Evolutionary conservation across 2,329 filamentous ascomycete genomes (phyloP).

Genomic region (Plectosphaerella sp.): DNA sequence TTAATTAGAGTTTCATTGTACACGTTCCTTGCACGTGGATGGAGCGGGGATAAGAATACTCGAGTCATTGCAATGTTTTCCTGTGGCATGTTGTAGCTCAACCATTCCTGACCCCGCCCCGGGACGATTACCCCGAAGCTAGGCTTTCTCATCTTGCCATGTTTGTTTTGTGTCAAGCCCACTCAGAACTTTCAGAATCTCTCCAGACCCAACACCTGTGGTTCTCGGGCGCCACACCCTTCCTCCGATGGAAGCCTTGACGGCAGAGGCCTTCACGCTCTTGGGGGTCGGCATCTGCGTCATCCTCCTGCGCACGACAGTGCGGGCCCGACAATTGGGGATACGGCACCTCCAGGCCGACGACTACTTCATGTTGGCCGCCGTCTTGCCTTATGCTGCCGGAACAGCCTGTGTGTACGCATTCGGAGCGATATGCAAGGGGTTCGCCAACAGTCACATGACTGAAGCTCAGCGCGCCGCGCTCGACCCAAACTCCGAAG

Average conservation of each 20-base stretch:
- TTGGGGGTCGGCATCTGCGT: constrained; percentile 43
- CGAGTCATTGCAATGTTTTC: too few species aligned
- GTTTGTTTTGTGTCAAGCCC: too few species aligned
- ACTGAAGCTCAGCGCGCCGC: neutral
- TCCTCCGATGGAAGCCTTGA: constrained; percentile 14
- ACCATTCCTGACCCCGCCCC: too few species aligned
- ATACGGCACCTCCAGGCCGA: constrained; percentile 46
- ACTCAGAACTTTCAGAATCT: too few species aligned
- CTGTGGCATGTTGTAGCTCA: too few species aligned
- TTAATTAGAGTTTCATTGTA: too few species aligned
- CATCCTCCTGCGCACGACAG: constrained; percentile 45
- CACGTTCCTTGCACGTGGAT: too few species aligned
- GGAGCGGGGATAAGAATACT: too few species aligned
- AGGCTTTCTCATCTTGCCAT: too few species aligned
- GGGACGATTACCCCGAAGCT: too few species aligned
- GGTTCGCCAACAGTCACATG: neutral
- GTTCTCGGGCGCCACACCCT: neutral
- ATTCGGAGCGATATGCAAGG: constrained; percentile 28
- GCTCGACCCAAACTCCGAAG: neutral
- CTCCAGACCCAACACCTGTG: too few species aligned
- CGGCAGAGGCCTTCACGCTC: constrained; percentile 35
- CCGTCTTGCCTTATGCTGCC: constrained; percentile 5
- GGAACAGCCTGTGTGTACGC: constrained; percentile 22
- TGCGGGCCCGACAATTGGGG: constrained; percentile 43
- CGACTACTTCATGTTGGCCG: constrained; percentile 40